Base-by-base conservation (phyloP, 2,329 filamentous ascomycete species). In the Fusarium devonianum region DNA sequence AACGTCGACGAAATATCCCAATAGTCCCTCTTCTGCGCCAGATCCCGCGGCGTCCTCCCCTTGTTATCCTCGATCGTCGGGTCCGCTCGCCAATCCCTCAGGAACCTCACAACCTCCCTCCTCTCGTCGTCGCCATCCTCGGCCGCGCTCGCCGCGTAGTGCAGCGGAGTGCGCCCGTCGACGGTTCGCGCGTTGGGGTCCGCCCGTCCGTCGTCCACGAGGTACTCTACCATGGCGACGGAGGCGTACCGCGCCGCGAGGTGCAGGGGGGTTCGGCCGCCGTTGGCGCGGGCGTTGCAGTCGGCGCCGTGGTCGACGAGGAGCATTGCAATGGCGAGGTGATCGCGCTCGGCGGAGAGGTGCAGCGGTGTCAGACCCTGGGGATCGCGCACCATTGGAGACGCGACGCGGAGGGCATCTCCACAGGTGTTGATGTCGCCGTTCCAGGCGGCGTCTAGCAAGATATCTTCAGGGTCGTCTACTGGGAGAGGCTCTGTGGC, bases 381-480 rank as follows among this genome's bases (percentile, higher is more conserved):
- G 4, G 58, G 48, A 25, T 71, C 68, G 26, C 66, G 67, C 3
- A 58, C 62, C 26, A 50, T 60, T 11, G 56, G 51, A 1, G 67
- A 61, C 6, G 60, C 58, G 13, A 63, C 34, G 1, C 55, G 54
- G 12, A 71, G 59, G 2, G 67, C 66, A 0, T 56, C 49, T 6
- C 42, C 53, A 3, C 66, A 64, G 12, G 52, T 56, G 21, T 64
- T 51, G 7, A 70, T 50, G 14, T 71, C 58, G 2, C 68, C 68
- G 21, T 66, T 66, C 68, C 68, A 74, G 48, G 70, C 66, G 0
- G 66, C 68, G 26, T 70, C 67, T 1, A 71, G 59, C 3, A 71
- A 53, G 0, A 51, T 18, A 0, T 70, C 67, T 37, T 62, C 49
- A 0, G 59, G 51, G 12, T 60, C 51, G 4, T 63, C 53, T 17